Evolutionary conservation across 1,284 basidiomycete genomes (phyloP).

Genomic region (Coriolopsis trogii): DNA sequence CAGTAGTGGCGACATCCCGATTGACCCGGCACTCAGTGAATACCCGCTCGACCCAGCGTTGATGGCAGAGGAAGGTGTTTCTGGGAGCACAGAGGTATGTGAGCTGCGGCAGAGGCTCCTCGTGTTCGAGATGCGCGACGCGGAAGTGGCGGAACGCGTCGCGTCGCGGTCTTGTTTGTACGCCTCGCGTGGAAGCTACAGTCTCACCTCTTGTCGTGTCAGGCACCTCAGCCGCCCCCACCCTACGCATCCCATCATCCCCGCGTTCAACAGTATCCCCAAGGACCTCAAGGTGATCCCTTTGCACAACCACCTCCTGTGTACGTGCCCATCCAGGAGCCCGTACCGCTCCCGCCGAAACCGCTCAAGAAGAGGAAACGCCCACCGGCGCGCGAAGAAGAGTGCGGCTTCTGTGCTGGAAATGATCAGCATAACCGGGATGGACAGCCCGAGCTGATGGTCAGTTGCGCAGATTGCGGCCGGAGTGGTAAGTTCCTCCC

Average conservation of each 20-base stretch:
- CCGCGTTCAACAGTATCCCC: slow-evolving; percentile 50
- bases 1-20: slow-evolving; percentile 64
- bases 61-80: slow-evolving; percentile 35
- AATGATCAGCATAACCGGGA: slow-evolving; percentile 58
- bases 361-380: slow-evolving; percentile 54
- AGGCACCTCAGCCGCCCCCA: slow-evolving; percentile 22
- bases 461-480: slow-evolving; percentile 72
- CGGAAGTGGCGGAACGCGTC: slow-evolving; percentile 35
- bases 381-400: slow-evolving; percentile 53
- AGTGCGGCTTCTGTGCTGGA: slow-evolving; percentile 72
- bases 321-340: slow-evolving; percentile 51
- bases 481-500: slow-evolving; percentile 49
- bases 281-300: slow-evolving; percentile 79
- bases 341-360: slow-evolving; percentile 34
- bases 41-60: slow-evolving; percentile 56
- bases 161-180: slow-evolving; percentile 36
- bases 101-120: slow-evolving; percentile 2
- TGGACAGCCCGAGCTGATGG: slow-evolving; percentile 63
- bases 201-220: slow-evolving; percentile 21
- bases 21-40: slow-evolving; percentile 67
- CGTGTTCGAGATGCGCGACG: slow-evolving; percentile 17
- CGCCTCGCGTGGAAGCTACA: slow-evolving; percentile 18
- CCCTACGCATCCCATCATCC: slow-evolving; percentile 18
- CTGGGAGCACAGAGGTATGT: slow-evolving; percentile 29
- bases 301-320: slow-evolving; percentile 62